Base-by-base conservation (phyloP, 306 rosid species). In the Pterocarpus santalinus region DNA sequence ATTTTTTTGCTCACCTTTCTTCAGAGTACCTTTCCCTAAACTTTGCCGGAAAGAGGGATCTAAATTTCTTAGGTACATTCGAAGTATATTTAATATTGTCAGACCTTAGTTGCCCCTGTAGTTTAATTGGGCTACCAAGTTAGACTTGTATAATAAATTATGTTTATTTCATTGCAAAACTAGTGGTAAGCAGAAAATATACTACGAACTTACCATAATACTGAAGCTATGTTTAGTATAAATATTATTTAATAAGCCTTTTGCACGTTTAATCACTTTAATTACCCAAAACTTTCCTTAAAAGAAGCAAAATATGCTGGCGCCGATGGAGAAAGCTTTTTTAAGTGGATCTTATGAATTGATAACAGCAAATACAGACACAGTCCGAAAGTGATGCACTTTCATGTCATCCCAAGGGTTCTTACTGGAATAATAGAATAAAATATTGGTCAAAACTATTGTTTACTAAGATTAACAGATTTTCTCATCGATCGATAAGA, bases 401-500 rank as follows among this genome's bases (percentile, higher is more conserved):
- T 85, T 80, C 79, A 76, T 69, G 80, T 63, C 73, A 62, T 68
- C 84, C 86, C 82, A n/a, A 62, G 49, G 84, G 9, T 73, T 68
- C 79, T 77, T 66, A 81, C 73, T 62, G 66, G 67, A 34, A 82
- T 46, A 79, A 63, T 69, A 30, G 35, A 73, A 64, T 75, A 6
- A 68, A 80, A 83, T 75, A 72, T 49, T 64, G 80, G 35, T 32
- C 8, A 22, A 72, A 64, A 36, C 73, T 60, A 65, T 78, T 77
- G 82, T 83, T 88, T 81, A 80, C 46, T 69, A 56, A 39, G 66
- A 16, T 68, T 73, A 14, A 85, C 0, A 80, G 83, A 83, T 80
- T 83, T 86, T 80, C 76, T 75, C 89, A 79, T 52, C 43, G 73
- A 32, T 83, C 85, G 75, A 80, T 72, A 79, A 86, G 87, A 86